Base-by-base conservation (phyloP, 2,329 filamentous ascomycete species). In the Albophoma yamanashiensis region DNA sequence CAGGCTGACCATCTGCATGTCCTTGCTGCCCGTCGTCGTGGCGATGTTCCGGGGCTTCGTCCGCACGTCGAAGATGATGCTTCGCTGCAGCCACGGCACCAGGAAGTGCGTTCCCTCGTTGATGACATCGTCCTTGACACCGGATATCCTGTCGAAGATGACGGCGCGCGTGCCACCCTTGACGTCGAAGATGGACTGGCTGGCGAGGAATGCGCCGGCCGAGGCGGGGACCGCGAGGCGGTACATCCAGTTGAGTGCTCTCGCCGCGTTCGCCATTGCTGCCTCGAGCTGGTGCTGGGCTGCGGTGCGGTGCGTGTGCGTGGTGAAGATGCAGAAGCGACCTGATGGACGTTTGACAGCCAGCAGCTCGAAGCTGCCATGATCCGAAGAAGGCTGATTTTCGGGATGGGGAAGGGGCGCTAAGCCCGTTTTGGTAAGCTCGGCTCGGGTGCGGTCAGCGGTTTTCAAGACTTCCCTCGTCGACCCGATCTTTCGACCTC, bases 1-100 rank as follows among this genome's bases (percentile, higher is more conserved):
- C 82, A 99, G 83, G 83, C 92, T 97, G 71, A 99, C 94, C 94
- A 99, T 99, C 81, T 99, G 94, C 82, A 99, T 78, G 79, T 99
- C 94, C 85, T 99, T 99, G 83, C 89, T 93, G 61, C 94, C 94
- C 15, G 94, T 99, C 31, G 94, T 99, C 36, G 94, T 99, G 66
- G 89, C 91, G 74, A 99, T 97, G 75, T 96, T 97, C 73, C 94
- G 85, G 63, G 94, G 94, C 83, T 96, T 95, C 61, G 95, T 99
- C 65, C 94, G 88, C 66, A 99, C 94, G 79, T 99, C 94, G 75
- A 96, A 99, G 74, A 96, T 82, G 78, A 99, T 92, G 69, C 89
- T 90, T 76, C 87, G 89, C 78, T 99, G 94, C 73, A 99, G 79
- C 94, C 94, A 99, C 9, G 94, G 94, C 43, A 99, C 77, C 59